Evolutionary conservation across 2,329 filamentous ascomycete species (phyloP), one percentile per base, ranked within the genome.

Genomic region (Apiospora hydei): DNA sequence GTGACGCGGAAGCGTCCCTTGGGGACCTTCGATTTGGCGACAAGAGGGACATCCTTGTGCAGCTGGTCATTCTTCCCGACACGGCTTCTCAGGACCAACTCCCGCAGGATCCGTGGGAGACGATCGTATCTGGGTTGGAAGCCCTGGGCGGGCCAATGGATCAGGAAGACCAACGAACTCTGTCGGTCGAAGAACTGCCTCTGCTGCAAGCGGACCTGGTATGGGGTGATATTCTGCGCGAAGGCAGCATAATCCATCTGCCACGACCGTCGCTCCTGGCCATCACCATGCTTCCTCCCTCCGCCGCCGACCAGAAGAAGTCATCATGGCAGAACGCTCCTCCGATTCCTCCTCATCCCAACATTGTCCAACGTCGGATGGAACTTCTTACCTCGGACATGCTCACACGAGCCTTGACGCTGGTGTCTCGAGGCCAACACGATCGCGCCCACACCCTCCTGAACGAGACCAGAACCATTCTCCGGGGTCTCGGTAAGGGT

Each of bases 361-460:
- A 92, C 74, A 95, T 99, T 73, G 96, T 99, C 8, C 96, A 99
- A 83, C 90, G 96, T 53, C 93, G 96, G 66, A 99, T 99, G 96
- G 96, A 99, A 83, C 87, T 99, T 43, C 88, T 99, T 70, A 98
- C 96, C 2, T 98, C 96, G 1, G 96, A 99, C 81, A 99, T 99
- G 96, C 89, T 99, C 74, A 97, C 94, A 10, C 89, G 96, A 72
- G 95, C 96, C 18, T 85, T 99, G 73, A 98, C 95, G 0, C 88
- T 99, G 26, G 95, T 98, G 26, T 94, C 94, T 73, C 91, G 95
- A 49, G 94, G 94, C 46, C 96, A 98, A 83, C 94, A 98, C 80
- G 96, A 99, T 78, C 93, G 95, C 47, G 96, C 95, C 0, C 93
- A 97, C 77, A 97, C 97, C 71, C 89, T 99, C 4, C 88, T 99